phyloP scores from a whole-genome alignment of 78 protist genomes.

The Polysphondylium violaceum region DNA sequence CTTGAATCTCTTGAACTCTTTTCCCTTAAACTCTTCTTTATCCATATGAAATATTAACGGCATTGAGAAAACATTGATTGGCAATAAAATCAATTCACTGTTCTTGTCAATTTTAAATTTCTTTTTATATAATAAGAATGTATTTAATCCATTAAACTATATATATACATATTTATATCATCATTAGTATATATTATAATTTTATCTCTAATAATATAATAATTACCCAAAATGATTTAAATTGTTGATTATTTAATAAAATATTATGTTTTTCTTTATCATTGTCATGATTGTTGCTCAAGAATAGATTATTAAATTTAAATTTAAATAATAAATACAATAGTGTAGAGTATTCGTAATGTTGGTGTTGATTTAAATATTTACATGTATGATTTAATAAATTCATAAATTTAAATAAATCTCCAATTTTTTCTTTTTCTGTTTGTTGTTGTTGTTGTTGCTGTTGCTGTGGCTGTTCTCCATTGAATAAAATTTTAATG shows the following conservation, averaged over 20 bases:
- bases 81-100: constrained; percentile 1
- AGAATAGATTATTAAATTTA: background rate
- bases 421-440: background rate
- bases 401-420: background rate
- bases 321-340: constrained; percentile 2
- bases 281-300: no score
- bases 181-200: no score
- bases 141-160: constrained; percentile 6
- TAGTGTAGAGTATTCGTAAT: constrained; percentile 10
- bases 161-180: background rate
- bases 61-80: constrained; percentile 7
- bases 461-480: background rate
- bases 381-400: background rate
- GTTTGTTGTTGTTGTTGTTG: background rate
- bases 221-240: no score
- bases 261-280: constrained; percentile 7
- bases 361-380: constrained; percentile 8
- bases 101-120: background rate
- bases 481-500: background rate
- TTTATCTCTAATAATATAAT: no score
- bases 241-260: background rate
- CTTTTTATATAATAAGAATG: background rate
- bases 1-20: background rate
- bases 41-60: constrained; percentile 15
- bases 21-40: background rate